Percentiles rank a stretch among this genome's conserved stretches.
phyloP scores from a whole-genome alignment of 2,329 filamentous ascomycete genomes.

The Drechslerella stenobrocha region DNA sequence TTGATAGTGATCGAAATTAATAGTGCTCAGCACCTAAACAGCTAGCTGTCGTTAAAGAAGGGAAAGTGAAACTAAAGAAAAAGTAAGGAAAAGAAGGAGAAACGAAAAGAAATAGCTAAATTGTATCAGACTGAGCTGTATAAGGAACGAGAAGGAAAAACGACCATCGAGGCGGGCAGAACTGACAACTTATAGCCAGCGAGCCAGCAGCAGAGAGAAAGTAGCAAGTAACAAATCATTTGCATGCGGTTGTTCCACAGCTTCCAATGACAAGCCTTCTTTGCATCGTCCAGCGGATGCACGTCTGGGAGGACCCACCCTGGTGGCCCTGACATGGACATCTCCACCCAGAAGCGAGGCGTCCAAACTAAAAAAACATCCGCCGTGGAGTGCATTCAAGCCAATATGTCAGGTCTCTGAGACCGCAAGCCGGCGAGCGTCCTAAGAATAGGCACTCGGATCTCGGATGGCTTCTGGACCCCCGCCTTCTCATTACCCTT shows the following conservation, averaged over 20 bases:
- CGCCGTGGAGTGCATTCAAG: constrained; percentile 29
- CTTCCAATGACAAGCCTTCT: constrained; percentile 47
- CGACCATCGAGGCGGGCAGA: constrained; percentile 22
- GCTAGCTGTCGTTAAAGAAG: constrained; percentile 34
- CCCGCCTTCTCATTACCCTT: constrained; percentile 26
- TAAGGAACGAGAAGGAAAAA: constrained; percentile 26
- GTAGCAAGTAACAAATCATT: too few relatives aligned
- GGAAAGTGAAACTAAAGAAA: constrained; percentile 16
- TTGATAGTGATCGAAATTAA: constrained; percentile 27
- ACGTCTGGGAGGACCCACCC: constrained; percentile 26
- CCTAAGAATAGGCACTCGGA: constrained; percentile 44
- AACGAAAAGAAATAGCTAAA: constrained; percentile 38
- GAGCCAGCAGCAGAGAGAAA: constrained; percentile 8
- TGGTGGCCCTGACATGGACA: constrained; percentile 11
- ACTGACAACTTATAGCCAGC: constrained; percentile 41
- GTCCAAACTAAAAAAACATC: constrained; percentile 23
- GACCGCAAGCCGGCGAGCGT: constrained; percentile 4
- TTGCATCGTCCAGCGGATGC: constrained; percentile 44
- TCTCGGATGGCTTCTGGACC: not conserved
- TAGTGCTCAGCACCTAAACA: constrained; percentile 46
- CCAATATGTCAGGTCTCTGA: constrained; percentile 18
- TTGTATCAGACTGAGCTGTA: constrained; percentile 47
- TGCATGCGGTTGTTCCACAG: constrained; percentile 29
- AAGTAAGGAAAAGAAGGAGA: constrained; percentile 29
- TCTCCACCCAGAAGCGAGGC: constrained; percentile 36